Evolutionary conservation across 1,284 basidiomycete species (phyloP).

Genomic region (Moesziomyces sp.): DNA sequence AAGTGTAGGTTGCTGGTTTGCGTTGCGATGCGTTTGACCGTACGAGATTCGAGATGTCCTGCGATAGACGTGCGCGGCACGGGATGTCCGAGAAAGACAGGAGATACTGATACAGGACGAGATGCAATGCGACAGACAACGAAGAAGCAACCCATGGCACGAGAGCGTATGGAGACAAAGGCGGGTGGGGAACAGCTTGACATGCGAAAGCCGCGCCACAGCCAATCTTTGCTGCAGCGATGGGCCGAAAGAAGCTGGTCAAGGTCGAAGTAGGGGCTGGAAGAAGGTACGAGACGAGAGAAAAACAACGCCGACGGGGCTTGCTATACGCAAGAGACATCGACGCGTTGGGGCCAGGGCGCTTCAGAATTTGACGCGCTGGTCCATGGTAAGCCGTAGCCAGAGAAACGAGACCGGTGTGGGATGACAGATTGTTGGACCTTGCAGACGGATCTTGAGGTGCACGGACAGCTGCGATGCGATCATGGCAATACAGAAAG

Average conservation of each 20-base stretch:
- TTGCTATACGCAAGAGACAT: not conserved
- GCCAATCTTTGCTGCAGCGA: too few relatives aligned
- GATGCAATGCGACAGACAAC: conserved; percentile 26
- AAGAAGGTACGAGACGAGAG: not conserved
- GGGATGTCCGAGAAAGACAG: not conserved
- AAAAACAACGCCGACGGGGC: conserved; percentile 3
- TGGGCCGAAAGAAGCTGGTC: too few relatives aligned
- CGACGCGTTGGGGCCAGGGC: conserved; percentile 39
- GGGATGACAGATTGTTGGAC: not conserved
- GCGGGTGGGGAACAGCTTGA: too few relatives aligned
- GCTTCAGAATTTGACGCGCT: conserved; percentile 57
- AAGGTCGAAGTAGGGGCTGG: not conserved
- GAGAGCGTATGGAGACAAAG: not conserved
- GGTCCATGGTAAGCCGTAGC: conserved; percentile 2
- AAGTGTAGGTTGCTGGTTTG: not conserved
- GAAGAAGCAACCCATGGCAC: conserved; percentile 19
- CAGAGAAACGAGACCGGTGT: conserved; percentile 2
- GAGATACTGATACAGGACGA: conserved; percentile 25
- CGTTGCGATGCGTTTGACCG: too few relatives aligned
- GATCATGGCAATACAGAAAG: not conserved
- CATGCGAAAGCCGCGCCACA: too few relatives aligned
- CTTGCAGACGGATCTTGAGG: not conserved
- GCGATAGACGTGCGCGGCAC: not conserved
- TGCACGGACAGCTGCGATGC: conserved; percentile 1
- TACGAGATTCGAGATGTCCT: not conserved